phyloP scores from a whole-genome alignment of 2,329 filamentous ascomycete genomes.

The Cladorrhinum sp. region DNA sequence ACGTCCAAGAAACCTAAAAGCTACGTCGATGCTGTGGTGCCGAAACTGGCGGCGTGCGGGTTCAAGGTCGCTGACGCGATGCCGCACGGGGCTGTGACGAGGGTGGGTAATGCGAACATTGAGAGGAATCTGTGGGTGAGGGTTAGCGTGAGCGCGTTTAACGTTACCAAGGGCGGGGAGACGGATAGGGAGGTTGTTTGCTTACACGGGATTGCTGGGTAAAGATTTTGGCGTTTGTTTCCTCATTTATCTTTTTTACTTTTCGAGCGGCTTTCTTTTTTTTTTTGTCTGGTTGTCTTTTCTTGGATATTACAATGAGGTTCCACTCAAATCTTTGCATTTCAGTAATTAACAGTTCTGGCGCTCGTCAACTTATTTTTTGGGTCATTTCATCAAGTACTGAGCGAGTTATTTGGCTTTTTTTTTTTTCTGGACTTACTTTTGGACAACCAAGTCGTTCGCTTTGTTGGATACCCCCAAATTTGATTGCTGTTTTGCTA shows the following conservation, averaged over 20 bases:
- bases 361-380: too few species aligned
- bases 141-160: constrained; percentile 21
- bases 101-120: constrained; percentile 20
- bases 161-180: constrained; percentile 15
- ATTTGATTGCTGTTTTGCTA: too few species aligned
- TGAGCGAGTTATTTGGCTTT: too few species aligned
- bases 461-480: too few species aligned
- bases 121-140: constrained; percentile 23
- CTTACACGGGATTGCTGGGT: constrained; percentile 16
- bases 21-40: constrained; percentile 16
- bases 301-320: too few species aligned
- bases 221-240: background rate
- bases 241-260: background rate
- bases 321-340: too few species aligned
- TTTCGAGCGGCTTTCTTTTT: background rate
- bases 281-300: background rate
- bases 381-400: too few species aligned
- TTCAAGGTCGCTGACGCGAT: constrained; percentile 16
- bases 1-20: constrained; percentile 5
- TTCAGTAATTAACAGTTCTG: too few species aligned
- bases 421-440: too few species aligned
- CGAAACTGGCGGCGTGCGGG: constrained; percentile 15
- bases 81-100: background rate
- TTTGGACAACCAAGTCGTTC: too few species aligned
- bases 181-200: constrained; percentile 21